Conservation (phyloP, 2,329 filamentous ascomycete species). For the Pezicula rhizophila region DNA sequence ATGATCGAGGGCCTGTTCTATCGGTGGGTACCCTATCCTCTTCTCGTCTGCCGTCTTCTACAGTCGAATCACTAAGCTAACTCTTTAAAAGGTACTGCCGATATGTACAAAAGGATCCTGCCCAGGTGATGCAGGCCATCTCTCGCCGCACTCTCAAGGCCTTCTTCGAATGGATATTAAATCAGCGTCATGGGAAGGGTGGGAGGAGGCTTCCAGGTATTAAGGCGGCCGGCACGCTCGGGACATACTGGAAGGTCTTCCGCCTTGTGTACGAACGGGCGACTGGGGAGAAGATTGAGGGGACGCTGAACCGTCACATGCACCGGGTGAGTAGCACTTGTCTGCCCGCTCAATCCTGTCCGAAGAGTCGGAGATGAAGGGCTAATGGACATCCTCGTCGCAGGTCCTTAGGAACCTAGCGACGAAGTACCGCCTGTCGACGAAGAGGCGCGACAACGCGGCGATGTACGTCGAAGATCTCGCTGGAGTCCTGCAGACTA, state of each 20-base stretch:
- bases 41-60: conserved; percentile 1
- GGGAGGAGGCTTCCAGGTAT: conserved; percentile 3
- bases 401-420: no score
- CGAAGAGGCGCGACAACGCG: no score
- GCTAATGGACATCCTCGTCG: no score
- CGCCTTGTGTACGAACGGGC: conserved; percentile 1
- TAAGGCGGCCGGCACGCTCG: neutral
- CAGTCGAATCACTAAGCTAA: conserved; percentile 2
- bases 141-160: conserved; percentile 5
- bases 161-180: conserved; percentile 6
- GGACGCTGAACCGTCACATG: conserved; percentile 4
- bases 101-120: conserved; percentile 2
- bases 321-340: conserved; percentile 2
- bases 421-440: no score
- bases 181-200: conserved; percentile 4
- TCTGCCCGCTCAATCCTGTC: no score
- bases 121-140: conserved; percentile 1
- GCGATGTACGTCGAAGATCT: no score
- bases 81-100: conserved; percentile 1
- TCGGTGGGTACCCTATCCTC: conserved; percentile 2
- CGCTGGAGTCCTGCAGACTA: no score
- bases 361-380: no score
- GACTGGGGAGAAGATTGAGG: conserved; percentile 1
- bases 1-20: conserved; percentile 1
- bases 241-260: conserved; percentile 6